Conservation (phyloP, 2,329 filamentous ascomycete genomes). For the Trichoderma lentiforme region DNA sequence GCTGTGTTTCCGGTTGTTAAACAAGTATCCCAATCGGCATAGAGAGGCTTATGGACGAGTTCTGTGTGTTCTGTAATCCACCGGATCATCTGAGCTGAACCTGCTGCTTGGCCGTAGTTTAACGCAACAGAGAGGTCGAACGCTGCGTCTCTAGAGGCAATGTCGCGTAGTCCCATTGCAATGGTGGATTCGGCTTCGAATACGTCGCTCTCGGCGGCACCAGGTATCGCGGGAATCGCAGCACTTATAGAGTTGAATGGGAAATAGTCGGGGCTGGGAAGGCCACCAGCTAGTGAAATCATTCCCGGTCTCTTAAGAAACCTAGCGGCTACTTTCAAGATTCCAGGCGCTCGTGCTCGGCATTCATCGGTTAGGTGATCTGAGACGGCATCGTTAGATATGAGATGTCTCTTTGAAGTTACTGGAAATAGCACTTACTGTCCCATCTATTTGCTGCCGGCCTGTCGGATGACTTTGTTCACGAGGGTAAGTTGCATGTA, state of each 20-base stretch:
- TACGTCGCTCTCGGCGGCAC: neutral
- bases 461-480: slow-evolving; percentile 48
- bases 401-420: slow-evolving; percentile 37
- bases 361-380: neutral
- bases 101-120: slow-evolving; percentile 72
- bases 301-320: slow-evolving; percentile 10
- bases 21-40: slow-evolving; percentile 68
- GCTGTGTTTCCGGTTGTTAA: slow-evolving; percentile 66
- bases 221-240: neutral
- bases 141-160: slow-evolving; percentile 15
- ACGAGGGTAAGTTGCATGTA: neutral
- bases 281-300: neutral
- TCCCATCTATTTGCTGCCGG: slow-evolving; percentile 81
- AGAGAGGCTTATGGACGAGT: slow-evolving; percentile 68
- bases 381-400: neutral
- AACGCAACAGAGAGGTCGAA: slow-evolving; percentile 50
- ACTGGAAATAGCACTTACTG: slow-evolving; percentile 44
- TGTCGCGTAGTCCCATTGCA: slow-evolving; percentile 8
- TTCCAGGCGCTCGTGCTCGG: neutral
- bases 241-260: neutral
- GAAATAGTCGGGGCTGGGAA: neutral
- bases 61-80: slow-evolving; percentile 75
- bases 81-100: slow-evolving; percentile 66
- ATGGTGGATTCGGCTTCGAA: neutral
- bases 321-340: slow-evolving; percentile 3